Evolutionary conservation across 345 rosid genomes (phyloP).

Genomic region (Turritis glabra): DNA sequence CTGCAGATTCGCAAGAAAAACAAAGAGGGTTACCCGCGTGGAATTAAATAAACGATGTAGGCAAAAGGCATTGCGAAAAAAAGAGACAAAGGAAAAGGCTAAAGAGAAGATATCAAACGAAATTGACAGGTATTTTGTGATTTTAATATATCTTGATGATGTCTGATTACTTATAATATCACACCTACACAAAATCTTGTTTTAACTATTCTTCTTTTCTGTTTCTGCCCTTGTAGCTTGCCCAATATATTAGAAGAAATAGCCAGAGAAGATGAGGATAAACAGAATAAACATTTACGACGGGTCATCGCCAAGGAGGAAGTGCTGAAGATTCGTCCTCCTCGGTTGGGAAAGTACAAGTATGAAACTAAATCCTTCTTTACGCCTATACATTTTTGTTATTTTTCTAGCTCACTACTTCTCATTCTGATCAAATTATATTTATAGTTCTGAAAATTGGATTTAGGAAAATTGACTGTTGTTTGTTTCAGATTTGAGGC

Average conservation of each 20-base stretch:
- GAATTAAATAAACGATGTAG: constrained; percentile 74
- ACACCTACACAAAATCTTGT: background rate
- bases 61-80: constrained; percentile 52
- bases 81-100: constrained; percentile 59
- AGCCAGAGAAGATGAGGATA: constrained; percentile 77
- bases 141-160: background rate
- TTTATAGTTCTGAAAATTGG: background rate
- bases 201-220: constrained; percentile 21
- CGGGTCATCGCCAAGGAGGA: constrained; percentile 67
- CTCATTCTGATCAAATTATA: background rate
- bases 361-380: constrained; percentile 35
- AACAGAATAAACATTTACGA: constrained; percentile 58
- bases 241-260: constrained; percentile 75
- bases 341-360: constrained; percentile 96
- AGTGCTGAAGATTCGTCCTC: constrained; percentile 71
- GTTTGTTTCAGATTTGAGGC: constrained; percentile 61
- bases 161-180: background rate
- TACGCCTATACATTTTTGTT: background rate
- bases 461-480: background rate
- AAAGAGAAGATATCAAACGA: constrained; percentile 54
- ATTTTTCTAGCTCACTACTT: background rate
- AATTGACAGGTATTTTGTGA: constrained; percentile 60
- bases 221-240: constrained; percentile 48
- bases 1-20: constrained; percentile 49
- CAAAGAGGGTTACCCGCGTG: constrained; percentile 71